Evolutionary conservation across 495 filamentous ascomycete genomes (phyloP), one percentile per base, ranked within the genome.

Genomic region (Aspergillus homomorphus): DNA sequence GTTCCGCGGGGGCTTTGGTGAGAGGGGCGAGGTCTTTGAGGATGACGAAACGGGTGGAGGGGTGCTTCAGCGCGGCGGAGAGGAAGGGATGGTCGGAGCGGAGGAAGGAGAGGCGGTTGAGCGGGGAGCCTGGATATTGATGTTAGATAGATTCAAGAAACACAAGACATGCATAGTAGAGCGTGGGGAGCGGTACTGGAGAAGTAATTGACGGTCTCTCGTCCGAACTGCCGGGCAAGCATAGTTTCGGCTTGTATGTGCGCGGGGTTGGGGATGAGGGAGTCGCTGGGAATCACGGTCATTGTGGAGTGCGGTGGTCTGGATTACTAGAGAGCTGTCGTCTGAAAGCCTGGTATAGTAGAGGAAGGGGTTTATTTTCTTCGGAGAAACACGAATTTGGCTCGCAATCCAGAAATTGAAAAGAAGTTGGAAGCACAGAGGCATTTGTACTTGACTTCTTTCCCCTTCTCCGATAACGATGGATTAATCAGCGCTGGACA

Each of bases 151-250:
- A 42, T 48, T 2, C 2, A 14, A 6, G 6, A 45, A 4, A 21
- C 15, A 28, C 43, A 18, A 57, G n/a, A n/a, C n/a, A n/a, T n/a
- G n/a, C n/a, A n/a, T 28, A 53, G 15, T 23, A 3, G 53, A 48
- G 22, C 42, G 28, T n/a, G 57, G 43, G 33, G 24, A 18, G 45
- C 68, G n/a, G 43, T 73, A 81, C 92, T 91, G 57, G 90, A 89
- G 78, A 96, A 98, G 82, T 98, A 98, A 76, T 98, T 98, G 62
- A 88, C 85, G 14, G 91, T 85, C 76, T 98, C 94, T 62, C 80
- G 87, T 65, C 94, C 94, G 72, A 96, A 97, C 59, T 89, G 94
- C 49, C 87, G 82, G 45, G 87, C 84, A 63, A 98, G 77, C 85
- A 92, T 92, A 7, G 89, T 90, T 77, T 92, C 85, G 65, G 89